Evolutionary conservation across 1,139 yeast genomes (phyloP), one percentile per base, ranked within the genome.

Genomic region (Geotrichum phurueaensis): DNA sequence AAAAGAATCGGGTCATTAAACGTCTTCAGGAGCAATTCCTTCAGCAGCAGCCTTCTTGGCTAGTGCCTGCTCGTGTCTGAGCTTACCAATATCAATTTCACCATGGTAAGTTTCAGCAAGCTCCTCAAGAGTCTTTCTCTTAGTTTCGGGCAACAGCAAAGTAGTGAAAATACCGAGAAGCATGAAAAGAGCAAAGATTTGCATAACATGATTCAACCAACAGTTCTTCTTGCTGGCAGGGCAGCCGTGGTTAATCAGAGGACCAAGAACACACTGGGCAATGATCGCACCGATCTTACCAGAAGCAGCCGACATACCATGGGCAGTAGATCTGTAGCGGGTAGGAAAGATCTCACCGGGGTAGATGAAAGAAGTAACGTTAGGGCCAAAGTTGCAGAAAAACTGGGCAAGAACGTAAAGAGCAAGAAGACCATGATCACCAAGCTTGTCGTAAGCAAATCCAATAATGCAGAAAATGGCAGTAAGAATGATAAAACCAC

Each of bases 291-390:
- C 99, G 67, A 89, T 80, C 79, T 94, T 94, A 82, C 99, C 99
- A 58, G 84, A 75, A 60, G 96, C 98, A 67, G 99, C 99, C 68
- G 97, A 89, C 66, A 94, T 79, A 81, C 99, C 99, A 74, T 94
- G 99, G 60, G 98, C 97, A 68, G 97, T 86, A 53, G 98, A 94
- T 84, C 99, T 89, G 79, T 91, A 90, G 78, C 96, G 84, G 57
- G 99, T 94, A 73, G 99, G 99, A 89, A 82, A 94, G 71, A 86
- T 82, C 80, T 94, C 99, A 76, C 98, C 99, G 57, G 99, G 98
- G 70, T 90, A 84, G 70, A 94, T 83, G 78, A 94, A 94, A 62
- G 99, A 94, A 57, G 98, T 95, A 64, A 92, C 84, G 82, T 94
- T 94, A 73, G 99, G 98, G 64, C 89, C 89, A 65, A 83, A 84